Evolutionary conservation across 202 grass and related monocot genomes (phyloP), one percentile per base, ranked within the genome.

Genomic region (Bolboschoenoplectus hybrid): DNA sequence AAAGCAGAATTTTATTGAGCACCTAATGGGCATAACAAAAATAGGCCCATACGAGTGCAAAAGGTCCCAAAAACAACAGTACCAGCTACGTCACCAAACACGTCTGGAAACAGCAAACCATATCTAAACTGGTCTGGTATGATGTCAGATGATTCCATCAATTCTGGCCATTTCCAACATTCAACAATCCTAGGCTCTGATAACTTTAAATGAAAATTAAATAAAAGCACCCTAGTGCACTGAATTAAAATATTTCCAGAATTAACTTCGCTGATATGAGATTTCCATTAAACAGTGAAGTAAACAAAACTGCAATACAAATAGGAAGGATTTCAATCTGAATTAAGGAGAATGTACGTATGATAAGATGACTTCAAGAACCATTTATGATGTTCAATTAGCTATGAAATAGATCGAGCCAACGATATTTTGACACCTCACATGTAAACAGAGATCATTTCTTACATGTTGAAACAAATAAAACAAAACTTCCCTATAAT

Each of bases 231-330:
- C 52, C 16, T 9, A 19, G 35, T 80, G 36, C 3, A 80, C 35
- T 79, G 75, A 60, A 58, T 14, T 3, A 74, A 80, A 60, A 61
- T 41, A 60, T 76, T 76, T 2, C 72, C 19, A 53, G 16, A 72
- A 47, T 47, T 76, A 36, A 53, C 20, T 53, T 76, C 53, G 43
- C 68, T 72, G 39, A 3, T 47, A 72, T 19, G 13, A 72, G 41
- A 72, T 47, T 72, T 20, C 4, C 17, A 1, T 46, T 45, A 2
- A 9, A 19, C 2, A 26, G 26, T 26, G 26, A 26, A 72, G 16
- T 0, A 44, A 43, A 68, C 36, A 68, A 41, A 46, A 20, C 44
- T 67, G 50, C 2, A 50, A 13, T 14, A 39, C 14, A 67, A 39
- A 40, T 67, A 67, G 64, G 35, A 67, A 20, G 0, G 19, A 20